A percentile compares a stretch with the other conserved stretches of the same genome.
Evolutionary conservation across 768 basidiomycete species (phyloP).

Genomic region (Leccinum disarticulatum): DNA sequence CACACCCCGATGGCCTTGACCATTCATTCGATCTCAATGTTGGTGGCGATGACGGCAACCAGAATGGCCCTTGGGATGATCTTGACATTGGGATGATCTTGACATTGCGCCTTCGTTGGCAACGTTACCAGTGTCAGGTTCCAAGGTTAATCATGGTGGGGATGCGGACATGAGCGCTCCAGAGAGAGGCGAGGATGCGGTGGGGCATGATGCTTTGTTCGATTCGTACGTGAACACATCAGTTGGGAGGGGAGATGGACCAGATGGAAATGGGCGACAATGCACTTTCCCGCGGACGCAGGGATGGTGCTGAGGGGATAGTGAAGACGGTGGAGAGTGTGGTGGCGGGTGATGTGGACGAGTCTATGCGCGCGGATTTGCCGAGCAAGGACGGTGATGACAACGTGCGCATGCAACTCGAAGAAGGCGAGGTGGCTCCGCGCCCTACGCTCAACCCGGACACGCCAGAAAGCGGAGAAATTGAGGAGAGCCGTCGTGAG

Average conservation of each 20-base stretch:
- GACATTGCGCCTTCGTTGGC: constrained; percentile 12
- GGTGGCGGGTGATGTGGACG: not conserved
- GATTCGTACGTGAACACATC: constrained; percentile 27
- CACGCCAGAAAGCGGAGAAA: constrained; percentile 19
- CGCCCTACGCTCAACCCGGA: not conserved
- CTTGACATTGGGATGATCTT: not conserved
- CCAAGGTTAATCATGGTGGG: not conserved
- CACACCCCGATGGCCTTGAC: constrained; percentile 13
- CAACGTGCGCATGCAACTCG: constrained; percentile 6
- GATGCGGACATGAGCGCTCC: not conserved
- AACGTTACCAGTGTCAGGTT: not conserved
- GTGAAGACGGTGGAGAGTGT: not conserved
- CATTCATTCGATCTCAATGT: constrained; percentile 19
- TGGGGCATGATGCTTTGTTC: constrained; percentile 15
- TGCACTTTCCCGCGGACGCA: not conserved
- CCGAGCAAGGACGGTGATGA: not conserved
- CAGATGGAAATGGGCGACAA: not conserved
- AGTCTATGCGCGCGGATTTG: not conserved
- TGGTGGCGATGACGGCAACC: not conserved
- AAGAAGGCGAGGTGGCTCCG: constrained; percentile 19
- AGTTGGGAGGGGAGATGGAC: constrained; percentile 3
- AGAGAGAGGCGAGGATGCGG: constrained; percentile 2
- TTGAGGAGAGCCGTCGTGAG: not conserved
- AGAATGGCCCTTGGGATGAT: not conserved
- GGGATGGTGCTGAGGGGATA: not conserved